A percentile compares a stretch with the other conserved stretches of the same genome.
These are phyloP conservation scores for Erythrobasidium hasegawianum DNA, from an alignment of 1,284 basidiomycete genomes.

Conservation along the genomic window DNA sequence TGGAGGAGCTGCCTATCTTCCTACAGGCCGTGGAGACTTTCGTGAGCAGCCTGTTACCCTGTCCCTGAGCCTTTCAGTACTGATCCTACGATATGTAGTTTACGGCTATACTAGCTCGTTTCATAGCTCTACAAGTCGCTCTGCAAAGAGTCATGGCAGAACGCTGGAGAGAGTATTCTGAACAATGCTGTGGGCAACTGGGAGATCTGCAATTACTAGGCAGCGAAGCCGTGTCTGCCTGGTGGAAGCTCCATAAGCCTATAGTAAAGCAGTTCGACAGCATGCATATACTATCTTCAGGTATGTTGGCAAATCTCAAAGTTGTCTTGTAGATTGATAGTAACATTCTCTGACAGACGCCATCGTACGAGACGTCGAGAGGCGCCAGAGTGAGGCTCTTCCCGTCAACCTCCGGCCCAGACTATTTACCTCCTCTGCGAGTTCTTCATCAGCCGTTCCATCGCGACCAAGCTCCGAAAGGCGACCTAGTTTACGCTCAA, in stretches of 20 bases:
- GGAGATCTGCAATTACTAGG: slow-evolving; percentile 3
- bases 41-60: slow-evolving; percentile 6
- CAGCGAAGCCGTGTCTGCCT: slow-evolving; percentile 4
- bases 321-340: not conserved
- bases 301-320: not conserved
- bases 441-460: too few species aligned
- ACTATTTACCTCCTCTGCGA: too few species aligned
- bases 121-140: slow-evolving; percentile 16
- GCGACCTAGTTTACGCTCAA: too few species aligned
- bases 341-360: not conserved
- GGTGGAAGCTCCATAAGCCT: slow-evolving; percentile 20
- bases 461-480: too few species aligned
- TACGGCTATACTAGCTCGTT: slow-evolving; percentile 14
- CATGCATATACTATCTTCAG: slow-evolving; percentile 17
- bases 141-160: slow-evolving; percentile 14
- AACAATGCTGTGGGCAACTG: slow-evolving; percentile 16
- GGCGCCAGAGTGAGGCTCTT: slow-evolving; percentile 12
- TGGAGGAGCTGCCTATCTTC: slow-evolving; percentile 49
- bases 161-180: slow-evolving; percentile 12
- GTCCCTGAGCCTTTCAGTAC: too few species aligned
- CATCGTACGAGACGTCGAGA: slow-evolving; percentile 16
- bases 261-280: slow-evolving; percentile 16
- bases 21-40: slow-evolving; percentile 10
- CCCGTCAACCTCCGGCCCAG: slow-evolving; percentile 9
- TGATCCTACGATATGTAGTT: slow-evolving; percentile 8